Base-by-base conservation (phyloP, 257 asterid genomes). In the Solanum ahanhuiri region DNA sequence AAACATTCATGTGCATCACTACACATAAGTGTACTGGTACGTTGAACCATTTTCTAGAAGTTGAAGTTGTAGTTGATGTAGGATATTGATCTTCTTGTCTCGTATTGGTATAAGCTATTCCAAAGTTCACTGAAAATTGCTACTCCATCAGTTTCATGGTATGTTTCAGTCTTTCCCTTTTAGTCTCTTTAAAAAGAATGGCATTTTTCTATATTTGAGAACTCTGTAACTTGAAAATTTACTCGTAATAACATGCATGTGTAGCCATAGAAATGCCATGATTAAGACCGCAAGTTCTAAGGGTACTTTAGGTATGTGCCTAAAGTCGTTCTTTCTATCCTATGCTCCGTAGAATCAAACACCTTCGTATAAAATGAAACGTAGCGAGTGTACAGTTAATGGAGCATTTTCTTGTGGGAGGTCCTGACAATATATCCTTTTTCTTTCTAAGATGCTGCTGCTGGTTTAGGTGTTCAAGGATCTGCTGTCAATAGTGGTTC, bases 391-490 rank as follows among this genome's bases (percentile, higher is more conserved):
- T 72, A 72, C 4, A 35, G 30, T 72, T 72, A 35, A 35, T 72
- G 28, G 51, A 20, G 5, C 9, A 34, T 34, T 2, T 72, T 72
- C 81, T 72, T 72, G 81, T 2, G 4, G 81, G 43, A 81, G 43
- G 41, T 48, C 84, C 5, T 81, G 67, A 81, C 30, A 45, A 30
- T 51, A 28, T n/a, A 45, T 28, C 3, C 31, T 79, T 14, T 79
- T 75, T 51, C 84, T 5, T 81, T 48, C 54, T 41, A 75, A 85
- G 89, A 81, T 88, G 82, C 87, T 89, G 51, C 77, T 84, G 88
- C 91, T 71, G 93, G 86, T 31, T 64, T 89, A 64, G 84, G 83
- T 85, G 87, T 71, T 87, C 87, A 76, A 86, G 93, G 58, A 51
- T 87, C 86, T 85, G 75, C 86, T 11, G 75, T 51, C 66, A 89